These are phyloP conservation scores for Rossbeevera mucosa DNA, from an alignment of 768 basidiomycete genomes.

Conservation along the genomic window DNA sequence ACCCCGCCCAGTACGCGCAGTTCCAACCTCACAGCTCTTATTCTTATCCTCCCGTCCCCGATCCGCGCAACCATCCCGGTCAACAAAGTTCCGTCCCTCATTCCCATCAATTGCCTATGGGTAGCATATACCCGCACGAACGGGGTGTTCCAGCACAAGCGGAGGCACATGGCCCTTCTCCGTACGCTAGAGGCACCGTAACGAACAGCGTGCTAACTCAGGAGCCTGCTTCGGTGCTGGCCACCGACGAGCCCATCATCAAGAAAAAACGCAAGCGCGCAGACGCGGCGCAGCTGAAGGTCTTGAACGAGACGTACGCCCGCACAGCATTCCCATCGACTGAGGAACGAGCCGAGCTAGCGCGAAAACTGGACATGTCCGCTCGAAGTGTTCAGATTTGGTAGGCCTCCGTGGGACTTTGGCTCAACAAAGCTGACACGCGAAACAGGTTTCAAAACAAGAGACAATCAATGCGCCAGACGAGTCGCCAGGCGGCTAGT, in stretches of 20 bases:
- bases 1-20: constrained; percentile 49
- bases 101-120: constrained; percentile 28
- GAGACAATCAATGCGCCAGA: constrained; percentile 77
- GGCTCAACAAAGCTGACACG: constrained; percentile 17
- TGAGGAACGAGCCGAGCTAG: constrained; percentile 74
- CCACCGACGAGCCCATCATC: constrained; percentile 61
- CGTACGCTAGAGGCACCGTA: constrained; percentile 44
- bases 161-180: constrained; percentile 38
- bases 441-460: constrained; percentile 79
- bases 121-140: constrained; percentile 25
- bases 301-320: constrained; percentile 74
- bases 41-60: constrained; percentile 34
- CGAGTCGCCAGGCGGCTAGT: constrained; percentile 57
- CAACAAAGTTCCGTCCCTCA: constrained; percentile 27
- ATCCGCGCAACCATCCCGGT: constrained; percentile 30
- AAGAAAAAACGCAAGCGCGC: constrained; percentile 89
- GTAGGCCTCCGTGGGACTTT: constrained; percentile 36
- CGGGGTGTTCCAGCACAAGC: constrained; percentile 39
- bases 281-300: constrained; percentile 72
- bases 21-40: constrained; percentile 38
- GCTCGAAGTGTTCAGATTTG: constrained; percentile 85
- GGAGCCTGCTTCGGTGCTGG: constrained; percentile 32
- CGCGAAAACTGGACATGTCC: constrained; percentile 77
- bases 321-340: constrained; percentile 86
- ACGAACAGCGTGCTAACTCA: constrained; percentile 31